Evolutionary conservation across 2,329 filamentous ascomycete species (phyloP), one percentile per base, ranked within the genome.

Genomic region (Sordariomycetes sp.): DNA sequence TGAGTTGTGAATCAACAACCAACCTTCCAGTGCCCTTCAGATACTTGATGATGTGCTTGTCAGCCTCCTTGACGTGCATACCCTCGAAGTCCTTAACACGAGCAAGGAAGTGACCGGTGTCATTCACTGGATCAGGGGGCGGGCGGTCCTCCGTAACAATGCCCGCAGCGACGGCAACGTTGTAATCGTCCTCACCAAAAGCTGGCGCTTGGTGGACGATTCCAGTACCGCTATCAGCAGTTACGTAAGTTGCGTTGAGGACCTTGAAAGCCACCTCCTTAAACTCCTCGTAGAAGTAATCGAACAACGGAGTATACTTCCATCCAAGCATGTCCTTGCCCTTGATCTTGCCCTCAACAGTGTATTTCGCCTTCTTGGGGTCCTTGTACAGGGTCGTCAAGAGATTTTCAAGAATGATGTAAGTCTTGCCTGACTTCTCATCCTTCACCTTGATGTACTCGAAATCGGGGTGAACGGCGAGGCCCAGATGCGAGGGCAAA

Each of bases 101-200:
- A 8, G 70, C 66, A 2, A 82, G 90, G 58, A 90, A 95, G 48
- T 77, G 72, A 26, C 86, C 90, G 21, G 73, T 75, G 33, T 90
- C 83, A 48, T 93, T 82, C n/a, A 95, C 81, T 2, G 90, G 90
- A 52, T 93, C 90, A 1, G 88, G 87, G n/a, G 90, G 86, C 23
- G 78, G 68, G 35, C 85, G 78, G 38, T 75, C 72, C 44, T 87
- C 82, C 41, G 61, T 82, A 51, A 95, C 82, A 46, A 94, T 72
- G 27, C 86, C 88, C 30, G 76, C 68, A 37, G 81, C 78, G 40
- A 87, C 58, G 8, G 83, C 85, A 39, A 92, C 77, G 44, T 80
- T 81, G 66, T 94, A 95, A 79, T 96, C 90, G 44, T 95, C 90
- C 61, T 95, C 86, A 72, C 90, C 90, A 52, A 90, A 95, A 1